A percentile compares a stretch with the other conserved stretches of the same genome.
Evolutionary conservation across 805 yeast genomes (phyloP).

Genomic region (Ascoidea rubescens): DNA sequence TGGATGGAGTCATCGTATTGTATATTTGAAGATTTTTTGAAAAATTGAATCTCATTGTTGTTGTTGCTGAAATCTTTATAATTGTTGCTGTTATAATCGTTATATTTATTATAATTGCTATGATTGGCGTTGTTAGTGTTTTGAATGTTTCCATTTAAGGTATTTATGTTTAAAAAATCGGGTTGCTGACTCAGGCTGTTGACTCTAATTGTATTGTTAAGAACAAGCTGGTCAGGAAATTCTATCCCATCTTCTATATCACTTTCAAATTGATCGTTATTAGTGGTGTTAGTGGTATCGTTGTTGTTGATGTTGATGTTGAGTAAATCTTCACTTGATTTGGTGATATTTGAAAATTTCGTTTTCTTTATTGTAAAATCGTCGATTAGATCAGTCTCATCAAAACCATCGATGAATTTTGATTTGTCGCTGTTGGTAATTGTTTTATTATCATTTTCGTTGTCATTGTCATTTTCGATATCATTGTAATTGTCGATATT

Average conservation of each 20-base stretch:
- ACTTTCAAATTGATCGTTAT: conserved; percentile 1
- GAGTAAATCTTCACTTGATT: too few relatives aligned
- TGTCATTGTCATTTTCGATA: not conserved
- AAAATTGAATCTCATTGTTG: not conserved
- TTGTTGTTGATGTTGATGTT: too few relatives aligned
- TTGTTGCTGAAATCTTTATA: not conserved
- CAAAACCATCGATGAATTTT: not conserved
- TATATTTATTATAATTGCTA: not conserved
- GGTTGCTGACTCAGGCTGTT: too few relatives aligned
- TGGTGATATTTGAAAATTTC: too few relatives aligned
- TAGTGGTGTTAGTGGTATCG: too few relatives aligned
- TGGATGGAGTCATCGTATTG: conserved; percentile 4
- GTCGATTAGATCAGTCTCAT: not conserved
- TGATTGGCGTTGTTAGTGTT: not conserved
- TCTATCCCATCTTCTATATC: conserved; percentile 9
- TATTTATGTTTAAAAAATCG: too few relatives aligned
- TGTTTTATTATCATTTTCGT: too few relatives aligned
- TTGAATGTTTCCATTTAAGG: not conserved
- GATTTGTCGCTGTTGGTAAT: not conserved
- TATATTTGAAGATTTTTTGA: not conserved
- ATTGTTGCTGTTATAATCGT: not conserved
- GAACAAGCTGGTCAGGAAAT: conserved; percentile 8
- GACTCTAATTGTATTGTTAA: too few relatives aligned
- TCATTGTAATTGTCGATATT: not conserved
- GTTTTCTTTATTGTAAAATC: too few relatives aligned